phyloP scores from a whole-genome alignment of 2,329 filamentous ascomycete genomes.

The Colletotrichum tanaceti region DNA sequence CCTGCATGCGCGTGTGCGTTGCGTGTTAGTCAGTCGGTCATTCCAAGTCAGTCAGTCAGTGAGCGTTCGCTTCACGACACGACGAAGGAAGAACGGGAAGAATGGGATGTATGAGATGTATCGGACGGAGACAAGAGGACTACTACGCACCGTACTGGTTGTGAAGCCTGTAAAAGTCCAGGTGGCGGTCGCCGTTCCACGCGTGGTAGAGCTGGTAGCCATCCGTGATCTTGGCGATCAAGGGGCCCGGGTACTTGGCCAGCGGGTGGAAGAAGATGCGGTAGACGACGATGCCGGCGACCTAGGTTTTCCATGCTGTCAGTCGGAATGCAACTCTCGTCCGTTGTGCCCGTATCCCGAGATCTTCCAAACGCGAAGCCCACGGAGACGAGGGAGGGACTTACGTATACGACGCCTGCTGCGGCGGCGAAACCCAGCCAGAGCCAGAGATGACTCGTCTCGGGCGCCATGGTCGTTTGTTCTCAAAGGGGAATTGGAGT shows the following conservation, averaged over 20 bases:
- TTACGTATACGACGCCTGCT: conserved; percentile 55
- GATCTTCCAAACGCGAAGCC: not conserved
- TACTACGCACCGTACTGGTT: conserved; percentile 70
- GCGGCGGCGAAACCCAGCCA: conserved; percentile 55
- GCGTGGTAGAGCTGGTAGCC: conserved; percentile 78
- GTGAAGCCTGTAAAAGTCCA: conserved; percentile 78
- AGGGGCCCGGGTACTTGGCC: conserved; percentile 72
- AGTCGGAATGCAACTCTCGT: conserved; percentile 23
- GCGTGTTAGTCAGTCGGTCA: too few relatives aligned
- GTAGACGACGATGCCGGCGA: conserved; percentile 61
- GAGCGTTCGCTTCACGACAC: too few relatives aligned
- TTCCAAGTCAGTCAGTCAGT: conserved; percentile 10
- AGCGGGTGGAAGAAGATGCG: conserved; percentile 73
- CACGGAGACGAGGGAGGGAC: conserved; percentile 42
- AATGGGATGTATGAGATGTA: conserved; percentile 28
- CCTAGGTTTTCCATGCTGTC: conserved; percentile 45
- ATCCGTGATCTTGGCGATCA: conserved; percentile 72
- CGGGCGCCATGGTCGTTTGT: conserved; percentile 35
- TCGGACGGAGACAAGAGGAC: too few relatives aligned
- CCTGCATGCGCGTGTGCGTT: conserved; percentile 51
- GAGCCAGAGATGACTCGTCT: conserved; percentile 52
- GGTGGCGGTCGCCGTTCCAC: conserved; percentile 78
- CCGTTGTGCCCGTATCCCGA: not conserved
- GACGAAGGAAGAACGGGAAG: too few relatives aligned
- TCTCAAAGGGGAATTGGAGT: too few relatives aligned